phyloP scores from a whole-genome alignment of 192 early-diverging fungal genomes.

The Podila clonocystis region DNA sequence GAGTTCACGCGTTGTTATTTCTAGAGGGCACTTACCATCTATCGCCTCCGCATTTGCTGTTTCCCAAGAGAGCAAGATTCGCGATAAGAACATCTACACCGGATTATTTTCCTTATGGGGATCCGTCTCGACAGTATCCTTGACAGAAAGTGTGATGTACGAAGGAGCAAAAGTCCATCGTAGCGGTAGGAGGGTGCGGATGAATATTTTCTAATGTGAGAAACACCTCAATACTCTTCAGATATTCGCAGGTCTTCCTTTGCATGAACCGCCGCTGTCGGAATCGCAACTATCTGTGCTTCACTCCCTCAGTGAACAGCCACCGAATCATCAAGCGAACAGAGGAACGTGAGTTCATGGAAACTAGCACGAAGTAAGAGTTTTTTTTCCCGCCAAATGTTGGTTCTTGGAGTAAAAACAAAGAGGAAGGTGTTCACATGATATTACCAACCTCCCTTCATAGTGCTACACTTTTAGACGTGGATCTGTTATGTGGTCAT shows the following conservation, averaged over 20 bases:
- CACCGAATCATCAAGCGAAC: constrained; percentile 47
- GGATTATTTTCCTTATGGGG: constrained; percentile 19
- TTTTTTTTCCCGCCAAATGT: neutral
- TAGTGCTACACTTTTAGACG: constrained; percentile 33
- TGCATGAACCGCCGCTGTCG: constrained; percentile 40
- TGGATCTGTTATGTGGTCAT: constrained; percentile 42
- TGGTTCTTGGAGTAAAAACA: neutral
- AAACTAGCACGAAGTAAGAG: constrained; percentile 43
- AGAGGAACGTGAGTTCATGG: constrained; percentile 42
- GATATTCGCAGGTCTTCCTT: constrained; percentile 44
- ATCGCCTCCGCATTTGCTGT: constrained; percentile 3
- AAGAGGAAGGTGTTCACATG: neutral
- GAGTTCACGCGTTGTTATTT: too few relatives aligned
- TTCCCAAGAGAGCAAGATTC: constrained; percentile 10
- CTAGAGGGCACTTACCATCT: constrained; percentile 14
- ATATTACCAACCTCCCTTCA: neutral
- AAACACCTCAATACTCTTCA: neutral
- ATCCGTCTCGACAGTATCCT: constrained; percentile 4
- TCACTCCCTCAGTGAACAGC: constrained; percentile 9
- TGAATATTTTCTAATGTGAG: neutral
- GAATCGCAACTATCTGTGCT: constrained; percentile 48
- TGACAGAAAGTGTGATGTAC: constrained; percentile 37
- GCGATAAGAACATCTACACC: constrained; percentile 5
- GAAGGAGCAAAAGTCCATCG: too few relatives aligned
- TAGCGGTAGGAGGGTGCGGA: neutral